Conservation (phyloP, 2,329 filamentous ascomycete genomes). For the Colletotrichum viniferum region DNA sequence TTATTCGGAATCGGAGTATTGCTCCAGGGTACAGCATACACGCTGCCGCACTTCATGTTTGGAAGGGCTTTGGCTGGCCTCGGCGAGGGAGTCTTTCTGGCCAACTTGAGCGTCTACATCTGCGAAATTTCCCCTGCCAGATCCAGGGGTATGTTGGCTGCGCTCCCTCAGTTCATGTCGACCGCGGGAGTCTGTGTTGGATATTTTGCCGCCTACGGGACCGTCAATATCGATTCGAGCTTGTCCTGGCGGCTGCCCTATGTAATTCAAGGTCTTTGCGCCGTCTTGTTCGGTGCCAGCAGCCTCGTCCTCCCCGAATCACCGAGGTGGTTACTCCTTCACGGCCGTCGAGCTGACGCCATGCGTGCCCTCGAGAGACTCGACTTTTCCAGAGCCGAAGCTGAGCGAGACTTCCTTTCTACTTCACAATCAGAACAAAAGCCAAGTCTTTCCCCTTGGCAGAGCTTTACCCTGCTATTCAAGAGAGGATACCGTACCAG, state of each 20-base stretch:
- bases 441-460: conserved; percentile 33
- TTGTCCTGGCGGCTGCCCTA: conserved; percentile 63
- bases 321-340: conserved; percentile 59
- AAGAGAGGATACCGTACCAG: conserved; percentile 46
- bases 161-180: conserved; percentile 56
- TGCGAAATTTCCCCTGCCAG: conserved; percentile 62
- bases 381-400: conserved; percentile 47
- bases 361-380: conserved; percentile 43
- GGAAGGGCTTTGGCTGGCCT: conserved; percentile 61
- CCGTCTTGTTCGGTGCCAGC: conserved; percentile 39
- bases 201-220: conserved; percentile 66
- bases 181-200: conserved; percentile 56
- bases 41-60: conserved; percentile 56
- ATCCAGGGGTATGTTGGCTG: conserved; percentile 53
- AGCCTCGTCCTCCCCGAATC: conserved; percentile 56
- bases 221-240: conserved; percentile 40
- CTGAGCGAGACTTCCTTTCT: conserved; percentile 50
- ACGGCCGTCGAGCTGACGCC: conserved; percentile 52
- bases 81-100: conserved; percentile 63
- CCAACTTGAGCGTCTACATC: conserved; percentile 63
- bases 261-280: conserved; percentile 45
- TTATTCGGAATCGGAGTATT: conserved; percentile 57
- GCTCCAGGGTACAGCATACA: conserved; percentile 52
- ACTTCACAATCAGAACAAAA: conserved; percentile 26
- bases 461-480: conserved; percentile 36